Conservation (phyloP, 345 rosid genomes). For the Laguncularia racemosa region DNA sequence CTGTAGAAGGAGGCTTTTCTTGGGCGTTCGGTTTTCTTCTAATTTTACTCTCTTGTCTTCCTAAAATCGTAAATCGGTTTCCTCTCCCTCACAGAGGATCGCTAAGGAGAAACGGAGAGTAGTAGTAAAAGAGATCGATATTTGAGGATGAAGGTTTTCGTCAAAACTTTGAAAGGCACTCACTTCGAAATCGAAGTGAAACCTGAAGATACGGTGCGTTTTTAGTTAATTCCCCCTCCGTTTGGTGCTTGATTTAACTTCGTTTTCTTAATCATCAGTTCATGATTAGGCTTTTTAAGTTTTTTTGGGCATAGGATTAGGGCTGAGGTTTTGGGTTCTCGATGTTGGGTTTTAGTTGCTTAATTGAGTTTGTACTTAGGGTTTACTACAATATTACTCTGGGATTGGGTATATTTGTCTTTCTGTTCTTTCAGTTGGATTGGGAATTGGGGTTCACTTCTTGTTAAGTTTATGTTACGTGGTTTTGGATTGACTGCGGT, state of each 20-base stretch:
- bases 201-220: conserved; percentile 19
- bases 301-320: too few relatives aligned
- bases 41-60: too few relatives aligned
- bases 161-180: conserved; percentile 22
- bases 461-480: background rate
- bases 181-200: conserved; percentile 23
- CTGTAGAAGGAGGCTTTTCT: too few relatives aligned
- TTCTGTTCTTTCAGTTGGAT: background rate
- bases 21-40: too few relatives aligned
- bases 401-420: background rate
- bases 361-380: background rate
- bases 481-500: background rate
- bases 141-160: conserved; percentile 18
- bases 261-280: too few relatives aligned
- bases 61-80: too few relatives aligned
- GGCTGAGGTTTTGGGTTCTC: too few relatives aligned
- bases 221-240: background rate
- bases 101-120: too few relatives aligned
- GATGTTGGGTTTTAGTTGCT: background rate
- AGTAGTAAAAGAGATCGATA: too few relatives aligned
- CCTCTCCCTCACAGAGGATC: too few relatives aligned
- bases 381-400: background rate
- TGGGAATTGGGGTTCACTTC: background rate
- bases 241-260: background rate
- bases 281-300: too few relatives aligned